Evolutionary conservation across 345 rosid species (phyloP).

Genomic region (thale cress (Arabidopsis thaliana)): DNA sequence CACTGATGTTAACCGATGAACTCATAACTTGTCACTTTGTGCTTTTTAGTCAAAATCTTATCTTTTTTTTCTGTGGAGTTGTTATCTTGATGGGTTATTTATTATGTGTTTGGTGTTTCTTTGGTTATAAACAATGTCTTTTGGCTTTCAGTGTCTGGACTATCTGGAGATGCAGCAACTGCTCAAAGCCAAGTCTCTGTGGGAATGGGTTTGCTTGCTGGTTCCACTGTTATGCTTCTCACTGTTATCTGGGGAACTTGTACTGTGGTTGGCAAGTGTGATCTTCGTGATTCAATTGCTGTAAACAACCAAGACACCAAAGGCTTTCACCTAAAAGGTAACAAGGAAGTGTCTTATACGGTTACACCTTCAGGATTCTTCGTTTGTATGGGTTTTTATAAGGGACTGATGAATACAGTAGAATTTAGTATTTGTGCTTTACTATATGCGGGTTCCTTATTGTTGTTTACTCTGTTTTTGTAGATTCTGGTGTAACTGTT

Average conservation of each 20-base stretch:
- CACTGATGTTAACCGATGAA: conserved; percentile 4
- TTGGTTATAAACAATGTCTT: background rate
- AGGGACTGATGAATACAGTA: background rate
- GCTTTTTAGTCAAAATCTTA: conserved; percentile 4
- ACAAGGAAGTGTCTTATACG: background rate
- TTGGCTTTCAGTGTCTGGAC: conserved; percentile 72
- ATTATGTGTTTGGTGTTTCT: conserved; percentile 1
- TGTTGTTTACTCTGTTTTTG: conserved; percentile 9
- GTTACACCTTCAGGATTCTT: background rate
- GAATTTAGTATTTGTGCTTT: background rate
- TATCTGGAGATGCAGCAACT: conserved; percentile 65
- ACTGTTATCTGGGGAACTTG: conserved; percentile 91
- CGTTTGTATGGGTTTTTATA: background rate
- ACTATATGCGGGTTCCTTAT: background rate
- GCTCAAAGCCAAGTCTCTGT: conserved; percentile 92
- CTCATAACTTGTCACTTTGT: conserved; percentile 1
- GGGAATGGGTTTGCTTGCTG: conserved; percentile 92
- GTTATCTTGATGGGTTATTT: background rate
- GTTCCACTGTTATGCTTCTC: conserved; percentile 87
- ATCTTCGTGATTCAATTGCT: conserved; percentile 59
- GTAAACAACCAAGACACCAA: conserved; percentile 58
- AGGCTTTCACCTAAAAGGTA: conserved; percentile 64
- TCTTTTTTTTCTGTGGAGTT: background rate
- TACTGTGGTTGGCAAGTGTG: conserved; percentile 74
- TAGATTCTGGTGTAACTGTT: conserved; percentile 76